These are phyloP conservation scores for Penicillium steckii DNA, from an alignment of 495 filamentous ascomycete genomes.

Conservation along the genomic window DNA sequence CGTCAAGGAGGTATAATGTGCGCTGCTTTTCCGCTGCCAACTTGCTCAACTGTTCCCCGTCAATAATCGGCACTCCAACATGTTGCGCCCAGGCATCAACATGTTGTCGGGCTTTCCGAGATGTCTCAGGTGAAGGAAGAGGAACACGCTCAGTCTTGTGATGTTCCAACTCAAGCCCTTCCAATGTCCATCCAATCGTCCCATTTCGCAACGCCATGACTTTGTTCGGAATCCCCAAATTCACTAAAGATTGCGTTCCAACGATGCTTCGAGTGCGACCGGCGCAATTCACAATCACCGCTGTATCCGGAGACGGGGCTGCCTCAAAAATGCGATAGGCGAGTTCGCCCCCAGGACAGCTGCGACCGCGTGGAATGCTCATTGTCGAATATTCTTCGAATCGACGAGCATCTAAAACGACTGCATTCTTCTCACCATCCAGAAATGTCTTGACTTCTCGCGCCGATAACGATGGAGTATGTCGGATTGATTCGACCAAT, in stretches of 20 bases:
- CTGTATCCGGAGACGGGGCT: constrained; percentile 21
- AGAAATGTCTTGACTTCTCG: constrained; percentile 18
- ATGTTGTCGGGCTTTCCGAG: constrained; percentile 10
- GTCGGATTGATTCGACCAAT: constrained; percentile 27
- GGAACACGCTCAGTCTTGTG: constrained; percentile 9
- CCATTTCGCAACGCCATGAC: constrained; percentile 27
- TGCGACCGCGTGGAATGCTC: constrained; percentile 27
- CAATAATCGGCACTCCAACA: constrained; percentile 12
- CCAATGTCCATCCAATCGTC: constrained; percentile 29
- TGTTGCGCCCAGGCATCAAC: constrained; percentile 18
- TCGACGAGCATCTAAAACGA: constrained; percentile 23
- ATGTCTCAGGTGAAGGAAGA: constrained; percentile 15
- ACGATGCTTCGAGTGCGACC: constrained; percentile 29
- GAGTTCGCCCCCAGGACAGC: constrained; percentile 27
- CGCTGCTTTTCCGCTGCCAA: constrained; percentile 12
- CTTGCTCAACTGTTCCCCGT: neutral
- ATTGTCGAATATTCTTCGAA: constrained; percentile 27
- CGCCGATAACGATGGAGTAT: constrained; percentile 26
- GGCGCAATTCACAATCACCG: constrained; percentile 26
- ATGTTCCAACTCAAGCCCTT: constrained; percentile 19
- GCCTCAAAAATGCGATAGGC: constrained; percentile 26
- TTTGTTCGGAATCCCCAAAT: constrained; percentile 22
- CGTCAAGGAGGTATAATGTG: constrained; percentile 23
- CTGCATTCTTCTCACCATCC: constrained; percentile 13
- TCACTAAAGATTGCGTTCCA: constrained; percentile 24